Base-by-base conservation (phyloP, 306 rosid species). In the barrel medic (Medicago truncatula) region DNA sequence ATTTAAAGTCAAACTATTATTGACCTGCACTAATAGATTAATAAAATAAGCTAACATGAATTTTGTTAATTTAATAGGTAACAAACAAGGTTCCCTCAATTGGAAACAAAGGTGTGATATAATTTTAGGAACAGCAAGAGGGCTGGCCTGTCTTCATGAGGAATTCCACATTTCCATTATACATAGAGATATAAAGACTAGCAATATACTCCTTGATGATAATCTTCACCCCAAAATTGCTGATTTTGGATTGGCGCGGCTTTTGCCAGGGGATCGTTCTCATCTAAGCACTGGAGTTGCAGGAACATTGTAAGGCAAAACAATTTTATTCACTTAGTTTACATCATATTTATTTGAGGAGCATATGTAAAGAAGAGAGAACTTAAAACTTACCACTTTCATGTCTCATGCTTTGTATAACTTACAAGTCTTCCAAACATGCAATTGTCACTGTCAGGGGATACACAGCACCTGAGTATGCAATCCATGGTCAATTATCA, bases 381-480 rank as follows among this genome's bases (percentile, higher is more conserved):
- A 28, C 3, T 28, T 28, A 28, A 28, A 28, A 2, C 0, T 28
- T 28, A 4, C 3, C 34, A 28, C 34, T 28, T 28, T 14, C 21
- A 23, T 41, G 15, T 16, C 43, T 11, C 59, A 63, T 16, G n/a
- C n/a, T n/a, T n/a, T n/a, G n/a, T n/a, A n/a, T n/a, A n/a, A n/a
- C n/a, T n/a, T n/a, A n/a, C n/a, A n/a, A n/a, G n/a, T n/a, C n/a
- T n/a, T n/a, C n/a, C n/a, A n/a, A n/a, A n/a, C 2, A 28, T 28
- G 34, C 34, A 28, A 1, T 28, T 60, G 15, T 28, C 34, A 28
- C 34, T 28, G 2, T 53, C 63, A 88, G 96, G 83, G 96, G 96
- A 34, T 90, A 90, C 71, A 86, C 87, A 13, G 91, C 96, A 70
- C 96, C 96, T 0, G 96, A 90, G 41, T 90, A 88, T 82, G 89